phyloP scores from a whole-genome alignment of 2,329 filamentous ascomycete species.

The Chaetothyriales sp. region DNA sequence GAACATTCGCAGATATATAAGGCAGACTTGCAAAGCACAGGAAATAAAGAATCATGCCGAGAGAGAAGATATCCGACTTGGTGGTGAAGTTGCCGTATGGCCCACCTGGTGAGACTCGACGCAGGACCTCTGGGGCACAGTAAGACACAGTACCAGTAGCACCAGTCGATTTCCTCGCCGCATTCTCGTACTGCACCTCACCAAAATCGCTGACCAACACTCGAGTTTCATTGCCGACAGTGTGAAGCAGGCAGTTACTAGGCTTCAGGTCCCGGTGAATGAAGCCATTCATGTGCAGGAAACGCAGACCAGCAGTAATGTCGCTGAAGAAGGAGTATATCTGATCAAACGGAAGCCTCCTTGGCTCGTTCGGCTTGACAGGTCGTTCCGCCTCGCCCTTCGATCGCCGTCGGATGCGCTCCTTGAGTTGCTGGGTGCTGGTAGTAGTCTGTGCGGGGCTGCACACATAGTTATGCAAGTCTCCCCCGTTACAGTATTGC shows the following conservation, averaged over 20 bases:
- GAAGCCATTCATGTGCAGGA: constrained; percentile 80
- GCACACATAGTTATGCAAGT: constrained; percentile 77
- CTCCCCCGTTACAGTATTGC: constrained; percentile 90
- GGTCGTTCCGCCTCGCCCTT: constrained; percentile 44
- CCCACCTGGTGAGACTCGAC: constrained; percentile 46
- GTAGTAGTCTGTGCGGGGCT: constrained; percentile 45
- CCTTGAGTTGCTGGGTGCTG: constrained; percentile 76
- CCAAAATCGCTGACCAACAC: constrained; percentile 97
- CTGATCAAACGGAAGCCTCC: constrained; percentile 62
- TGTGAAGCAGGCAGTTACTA: constrained; percentile 82
- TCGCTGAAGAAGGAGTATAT: constrained; percentile 96
- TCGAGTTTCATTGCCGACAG: constrained; percentile 51
- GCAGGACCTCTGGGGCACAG: constrained; percentile 86
- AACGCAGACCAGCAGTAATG: constrained; percentile 78
- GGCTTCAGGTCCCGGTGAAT: constrained; percentile 95
- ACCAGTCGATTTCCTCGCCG: constrained; percentile 72
- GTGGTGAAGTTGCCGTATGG: constrained; percentile 84
- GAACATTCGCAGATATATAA: constrained; percentile 65
- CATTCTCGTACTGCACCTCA: constrained; percentile 77
- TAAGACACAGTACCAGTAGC: constrained; percentile 95
- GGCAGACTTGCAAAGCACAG: constrained; percentile 87
- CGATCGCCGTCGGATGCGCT: constrained; percentile 67
- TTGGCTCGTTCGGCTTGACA: constrained; percentile 25
- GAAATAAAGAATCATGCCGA: constrained; percentile 97
- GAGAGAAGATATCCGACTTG: constrained; percentile 94